Conservation (phyloP, 2,329 filamentous ascomycete genomes). For the Fusarium lateritium region DNA sequence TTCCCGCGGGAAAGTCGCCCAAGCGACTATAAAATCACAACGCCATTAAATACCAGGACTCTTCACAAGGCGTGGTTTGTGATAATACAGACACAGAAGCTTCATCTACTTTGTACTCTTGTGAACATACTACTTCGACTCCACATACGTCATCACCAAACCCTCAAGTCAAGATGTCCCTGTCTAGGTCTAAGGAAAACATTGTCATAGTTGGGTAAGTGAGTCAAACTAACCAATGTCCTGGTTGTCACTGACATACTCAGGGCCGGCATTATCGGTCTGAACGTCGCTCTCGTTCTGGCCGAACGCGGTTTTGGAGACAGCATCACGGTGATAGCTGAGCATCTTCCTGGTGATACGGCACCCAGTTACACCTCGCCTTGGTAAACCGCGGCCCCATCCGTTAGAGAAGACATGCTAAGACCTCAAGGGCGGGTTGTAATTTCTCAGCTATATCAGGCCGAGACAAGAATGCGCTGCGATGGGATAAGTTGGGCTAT, state of each 20-base stretch:
- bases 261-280: slow-evolving; percentile 58
- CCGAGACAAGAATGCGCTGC: slow-evolving; percentile 57
- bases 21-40: too few relatives aligned
- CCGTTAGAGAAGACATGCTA: neutral
- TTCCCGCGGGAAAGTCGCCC: too few relatives aligned
- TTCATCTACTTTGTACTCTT: too few relatives aligned
- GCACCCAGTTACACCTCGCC: slow-evolving; percentile 58
- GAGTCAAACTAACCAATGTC: too few relatives aligned
- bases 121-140: too few relatives aligned
- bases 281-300: slow-evolving; percentile 57
- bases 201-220: slow-evolving; percentile 48
- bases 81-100: too few relatives aligned
- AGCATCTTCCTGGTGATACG: slow-evolving; percentile 59
- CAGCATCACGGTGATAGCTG: slow-evolving; percentile 56
- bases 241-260: neutral
- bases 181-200: neutral
- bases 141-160: too few relatives aligned
- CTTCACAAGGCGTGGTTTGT: too few relatives aligned
- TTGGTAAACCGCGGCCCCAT: slow-evolving; percentile 50
- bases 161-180: too few relatives aligned
- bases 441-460: slow-evolving; percentile 62
- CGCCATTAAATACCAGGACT: too few relatives aligned
- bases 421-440: slow-evolving; percentile 55
- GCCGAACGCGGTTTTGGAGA: slow-evolving; percentile 53
- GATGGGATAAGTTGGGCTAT: slow-evolving; percentile 60